Base-by-base conservation (phyloP, 768 basidiomycete genomes). In the Amanita molliuscula region DNA sequence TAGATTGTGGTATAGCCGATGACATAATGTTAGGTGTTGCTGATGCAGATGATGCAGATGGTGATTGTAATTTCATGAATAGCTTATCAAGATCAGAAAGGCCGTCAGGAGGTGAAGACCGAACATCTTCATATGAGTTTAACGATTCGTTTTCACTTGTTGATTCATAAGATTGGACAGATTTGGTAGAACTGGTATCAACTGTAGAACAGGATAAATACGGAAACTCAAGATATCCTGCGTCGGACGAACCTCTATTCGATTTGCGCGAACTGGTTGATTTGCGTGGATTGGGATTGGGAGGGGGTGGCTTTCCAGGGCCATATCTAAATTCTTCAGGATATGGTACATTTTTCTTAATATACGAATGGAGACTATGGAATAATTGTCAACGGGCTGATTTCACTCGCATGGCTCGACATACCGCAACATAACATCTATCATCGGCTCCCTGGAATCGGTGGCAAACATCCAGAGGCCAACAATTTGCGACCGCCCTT, bases 391-490 rank as follows among this genome's bases (percentile, higher is more conserved):
- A 25, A 41, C 25, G n/a, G 2, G 3, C 16, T 31, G 13, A 29
- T 23, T 20, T 59, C 48, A 16, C 36, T 48, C 44, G 13, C 35
- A n/a, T 29, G n/a, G 65, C 72, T 44, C 54, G 10, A 47, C 38
- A 23, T 33, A 82, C 84, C 84, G 75, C 59, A 74, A 67, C 68
- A 88, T 76, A 41, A 86, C 83, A 50, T 84, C 78, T 44, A 77
- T 75, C 67, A 90, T 72, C 20, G 82, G 77, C 61, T 88, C 85
- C 35, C 85, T 74, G 16, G 79, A 75, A 42, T 82, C 81, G 6
- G 78, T 78, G 6, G 79, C 72, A 58, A 80, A 78, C 64, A 81
- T 84, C 88, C 88, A 91, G 8, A 90, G 65, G 13, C 85, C 84
- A 51, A 87, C 74, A 1, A 78, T 83, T 40, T 69, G 69, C 2